Base-by-base conservation (phyloP, 2,329 filamentous ascomycete genomes). In the Talaromyces atroroseus region DNA sequence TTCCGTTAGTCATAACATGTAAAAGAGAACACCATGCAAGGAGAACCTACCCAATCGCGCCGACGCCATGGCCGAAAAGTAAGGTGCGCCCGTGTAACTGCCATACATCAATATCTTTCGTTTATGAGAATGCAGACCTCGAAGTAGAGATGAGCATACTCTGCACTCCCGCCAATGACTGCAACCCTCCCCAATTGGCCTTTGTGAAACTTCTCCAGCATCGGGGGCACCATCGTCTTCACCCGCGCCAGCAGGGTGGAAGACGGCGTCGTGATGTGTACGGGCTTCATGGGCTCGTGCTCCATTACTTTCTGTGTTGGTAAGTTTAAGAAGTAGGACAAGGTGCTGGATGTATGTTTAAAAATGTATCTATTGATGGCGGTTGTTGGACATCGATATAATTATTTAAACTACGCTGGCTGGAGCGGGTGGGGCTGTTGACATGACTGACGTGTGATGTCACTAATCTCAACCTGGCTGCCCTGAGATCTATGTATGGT, bases 201-300 rank as follows among this genome's bases (percentile, higher is more conserved):
- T 95, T 99, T 99, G 76, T 97, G 94, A 70, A 97, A 97, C 68
- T 84, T 89, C 70, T 94, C 89, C 54, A 96, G 82, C 90, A 99
- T 90, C 11, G 94, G 94, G 62, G 94, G 94, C 58, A 99, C 83
- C 78, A 99, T 88, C 70, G 87, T 90, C 80, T 87, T 88, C 68
- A 92, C 90, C 74, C 89, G 92, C 63, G 79, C 76, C 57, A 99
- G 78, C 53, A 95, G 78, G 64, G 88, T 85, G 73, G 85, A 89
- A 21, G 91, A 90, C 24, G 85, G 77, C 61, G 82, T 75, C 60
- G 87, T 86, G 81, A 90, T 61, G 61, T 73, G 68, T 36, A 64
- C 63, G 7, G 67, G 61, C 47, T 71, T 69, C 64, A 72, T 71
- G 36, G 42, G 29, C 36, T 56, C 54, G 4, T 29, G 26, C 26